phyloP scores from a whole-genome alignment of 2,329 filamentous ascomycete genomes.

The Fusarium sororula region DNA sequence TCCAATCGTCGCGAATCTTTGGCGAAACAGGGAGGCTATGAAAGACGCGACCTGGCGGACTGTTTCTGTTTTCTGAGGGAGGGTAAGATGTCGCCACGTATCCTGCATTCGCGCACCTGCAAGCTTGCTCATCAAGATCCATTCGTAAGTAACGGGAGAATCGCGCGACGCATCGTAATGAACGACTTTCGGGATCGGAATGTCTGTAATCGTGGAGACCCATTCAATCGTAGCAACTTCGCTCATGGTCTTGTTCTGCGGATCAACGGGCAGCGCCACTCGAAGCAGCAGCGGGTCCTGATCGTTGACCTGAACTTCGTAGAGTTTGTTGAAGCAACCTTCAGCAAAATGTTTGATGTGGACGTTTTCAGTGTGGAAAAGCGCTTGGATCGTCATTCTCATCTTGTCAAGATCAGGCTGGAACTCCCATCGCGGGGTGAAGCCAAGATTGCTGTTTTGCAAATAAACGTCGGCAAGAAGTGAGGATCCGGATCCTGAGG shows the following conservation, averaged over 20 bases:
- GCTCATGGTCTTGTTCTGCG: constrained; percentile 48
- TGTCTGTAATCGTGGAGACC: constrained; percentile 41
- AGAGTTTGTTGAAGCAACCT: constrained; percentile 42
- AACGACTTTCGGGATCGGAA: constrained; percentile 48
- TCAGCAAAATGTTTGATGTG: constrained; percentile 15
- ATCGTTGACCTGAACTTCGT: constrained; percentile 3
- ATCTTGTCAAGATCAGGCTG: constrained; percentile 11
- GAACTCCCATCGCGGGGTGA: constrained; percentile 21
- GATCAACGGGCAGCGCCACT: constrained; percentile 50
- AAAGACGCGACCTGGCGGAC: constrained; percentile 15
- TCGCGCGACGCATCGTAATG: constrained; percentile 43
- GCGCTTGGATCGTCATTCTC: background rate
- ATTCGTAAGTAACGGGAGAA: constrained; percentile 52
- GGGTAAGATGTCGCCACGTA: constrained; percentile 36
- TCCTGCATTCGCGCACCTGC: constrained; percentile 41
- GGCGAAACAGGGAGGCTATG: constrained; percentile 28
- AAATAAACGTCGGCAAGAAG: background rate
- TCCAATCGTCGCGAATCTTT: constrained; percentile 38
- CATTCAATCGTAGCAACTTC: constrained; percentile 53
- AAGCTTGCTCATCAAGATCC: constrained; percentile 51
- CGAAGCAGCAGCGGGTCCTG: constrained; percentile 42
- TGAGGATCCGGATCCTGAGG: background rate
- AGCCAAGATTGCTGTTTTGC: background rate
- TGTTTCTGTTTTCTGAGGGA: background rate
- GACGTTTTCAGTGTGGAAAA: background rate